A percentile compares a stretch with the other conserved stretches of the same genome.
Evolutionary conservation across 2,329 filamentous ascomycete species (phyloP).

Genomic region (Talaromyces sp.): DNA sequence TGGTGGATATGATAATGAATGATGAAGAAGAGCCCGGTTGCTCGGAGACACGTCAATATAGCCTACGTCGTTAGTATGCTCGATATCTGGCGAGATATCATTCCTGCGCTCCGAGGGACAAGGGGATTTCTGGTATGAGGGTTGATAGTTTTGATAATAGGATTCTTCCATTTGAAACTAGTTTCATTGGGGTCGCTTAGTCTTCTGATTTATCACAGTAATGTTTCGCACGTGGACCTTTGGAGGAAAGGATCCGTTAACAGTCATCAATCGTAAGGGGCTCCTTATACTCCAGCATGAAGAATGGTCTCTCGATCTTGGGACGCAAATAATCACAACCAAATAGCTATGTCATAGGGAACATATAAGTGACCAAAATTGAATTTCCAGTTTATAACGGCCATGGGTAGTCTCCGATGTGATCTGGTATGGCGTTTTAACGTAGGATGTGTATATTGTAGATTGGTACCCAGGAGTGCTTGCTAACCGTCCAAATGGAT

Average conservation of each 20-base stretch:
- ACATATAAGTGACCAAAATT: background rate
- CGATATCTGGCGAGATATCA: slow-evolving; percentile 7
- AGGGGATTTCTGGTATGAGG: slow-evolving; percentile 5
- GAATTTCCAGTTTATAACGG: background rate
- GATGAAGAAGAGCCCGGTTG: background rate
- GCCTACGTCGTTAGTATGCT: slow-evolving; percentile 11
- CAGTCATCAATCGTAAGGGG: background rate
- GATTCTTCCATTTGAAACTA: slow-evolving; percentile 13
- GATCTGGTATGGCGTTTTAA: background rate
- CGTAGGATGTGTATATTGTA: background rate
- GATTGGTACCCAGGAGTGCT: background rate
- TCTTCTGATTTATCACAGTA: slow-evolving; percentile 7
- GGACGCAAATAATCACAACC: slow-evolving; percentile 7
- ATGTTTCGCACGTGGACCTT: background rate
- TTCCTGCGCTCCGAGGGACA: slow-evolving; percentile 4
- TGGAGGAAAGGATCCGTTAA: slow-evolving; percentile 1
- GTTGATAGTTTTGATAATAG: slow-evolving; percentile 5
- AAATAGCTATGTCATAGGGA: slow-evolving; percentile 3
- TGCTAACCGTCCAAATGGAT: background rate
- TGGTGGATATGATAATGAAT: slow-evolving; percentile 5
- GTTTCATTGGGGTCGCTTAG: slow-evolving; percentile 9
- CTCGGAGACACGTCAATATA: background rate
- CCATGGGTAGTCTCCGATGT: background rate
- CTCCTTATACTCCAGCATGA: background rate
- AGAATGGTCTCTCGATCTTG: background rate